Evolutionary conservation across 306 rosid species (phyloP), one percentile per base, ranked within the genome.

Genomic region (Gastrolobium villosum): DNA sequence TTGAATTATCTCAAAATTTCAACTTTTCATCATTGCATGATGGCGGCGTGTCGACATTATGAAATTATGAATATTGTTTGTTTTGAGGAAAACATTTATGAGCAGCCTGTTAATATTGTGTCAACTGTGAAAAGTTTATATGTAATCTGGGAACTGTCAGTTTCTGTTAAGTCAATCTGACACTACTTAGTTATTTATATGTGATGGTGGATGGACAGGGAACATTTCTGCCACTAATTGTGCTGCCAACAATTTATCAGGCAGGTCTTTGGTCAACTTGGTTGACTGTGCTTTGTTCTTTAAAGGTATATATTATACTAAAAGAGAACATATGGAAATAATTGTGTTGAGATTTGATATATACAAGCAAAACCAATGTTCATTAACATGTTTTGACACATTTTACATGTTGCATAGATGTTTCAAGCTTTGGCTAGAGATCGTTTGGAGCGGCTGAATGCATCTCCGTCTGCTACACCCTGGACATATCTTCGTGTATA

Each of bases 401-500:
- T 31, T 68, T 11, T 52, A 36, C 73, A 63, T 83, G 75, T 90
- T 82, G 44, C 75, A 13, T 78, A 96, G 99, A 96, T 96, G 97
- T 96, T 96, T 90, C 98, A 91, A 93, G 94, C 99, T 84, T 84
- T 96, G 86, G 96, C 99, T 35, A 91, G 98, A 88, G 99, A 96
- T 79, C 91, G 98, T 46, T 88, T 96, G 79, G 97, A 96, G 72
- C 87, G 96, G 30, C 70, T 96, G 81, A 96, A 96, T 83, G 99
- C 99, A 75, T 96, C 99, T 56, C 99, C 98, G 44, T 93, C 99
- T 84, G 96, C 94, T 46, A 90, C 96, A 66, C 87, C 99, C 6
- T 86, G 89, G 97, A 84, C 94, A 71, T 96, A 90, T 88, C 90
- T 89, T 65, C 97, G 97, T 81, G 98, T 93, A 75, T 96, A 88